Evolutionary conservation across 2,329 filamentous ascomycete species (phyloP), one percentile per base, ranked within the genome.

Genomic region (Fusarium musae): DNA sequence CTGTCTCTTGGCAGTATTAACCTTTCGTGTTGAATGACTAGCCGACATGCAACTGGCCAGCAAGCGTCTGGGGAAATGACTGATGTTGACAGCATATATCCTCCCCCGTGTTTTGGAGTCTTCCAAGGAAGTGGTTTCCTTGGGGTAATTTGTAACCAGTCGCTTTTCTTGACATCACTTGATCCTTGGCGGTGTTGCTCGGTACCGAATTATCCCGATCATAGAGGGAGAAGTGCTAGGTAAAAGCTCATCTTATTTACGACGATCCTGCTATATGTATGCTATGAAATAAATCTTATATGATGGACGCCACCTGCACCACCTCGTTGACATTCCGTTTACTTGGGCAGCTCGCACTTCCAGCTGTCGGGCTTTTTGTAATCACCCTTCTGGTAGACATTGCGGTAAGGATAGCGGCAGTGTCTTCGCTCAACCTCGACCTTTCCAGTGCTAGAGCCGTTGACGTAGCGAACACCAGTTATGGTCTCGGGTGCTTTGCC

Each of bases 401-500:
- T 74, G 0, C 72, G n/a, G 13, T 70, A 70, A 0, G 72, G 72
- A 5, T 74, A 74, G 3, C 72, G 37, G 5, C 72, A 74, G n/a
- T 74, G 72, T 19, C 64, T 61, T 3, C 72, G 50, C 72, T 69
- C 66, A 12, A 69, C 64, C 12, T 74, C 72, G 3, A 74, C 32
- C 36, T 59, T 73, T 15, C 68, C 69, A 2, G 62, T 39, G 8
- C 16, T 3, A 2, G 59, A 10, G 6, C 71, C 71, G 1, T 72
- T 65, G 5, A 32, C 68, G 16, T 59, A 83, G 17, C 79, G 80
- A 0, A 80, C 81, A 0, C 83, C 83, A 28, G 76, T 71, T 10
- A 83, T 72, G 0, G 80, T 79, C 26, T 86, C 85, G 0, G 87
- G 86, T 1, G 85, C 83, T 15, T 78, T 52, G 0, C 80, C 83